A percentile compares a stretch with the other conserved stretches of the same genome.
Conservation (phyloP, 176 grass and related monocot species). For the Avena sativa region DNA sequence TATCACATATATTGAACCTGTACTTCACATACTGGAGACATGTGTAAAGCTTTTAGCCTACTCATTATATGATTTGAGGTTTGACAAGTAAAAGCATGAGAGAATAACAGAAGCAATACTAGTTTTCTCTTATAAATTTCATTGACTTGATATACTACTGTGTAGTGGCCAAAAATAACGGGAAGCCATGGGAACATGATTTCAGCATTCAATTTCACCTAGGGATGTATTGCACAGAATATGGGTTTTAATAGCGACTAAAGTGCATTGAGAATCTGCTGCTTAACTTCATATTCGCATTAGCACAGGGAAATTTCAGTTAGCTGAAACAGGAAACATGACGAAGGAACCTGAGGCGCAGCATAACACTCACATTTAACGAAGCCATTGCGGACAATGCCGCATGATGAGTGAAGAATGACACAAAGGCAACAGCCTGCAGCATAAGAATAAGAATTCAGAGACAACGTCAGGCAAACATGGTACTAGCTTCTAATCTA, state of each 20-base stretch:
- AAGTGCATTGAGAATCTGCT: neutral
- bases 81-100: constrained; percentile 3
- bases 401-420: constrained; percentile 88
- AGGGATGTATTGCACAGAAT: neutral
- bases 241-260: neutral
- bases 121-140: neutral
- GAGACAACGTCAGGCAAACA: neutral
- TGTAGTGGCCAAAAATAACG: neutral
- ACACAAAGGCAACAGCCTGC: constrained; percentile 89
- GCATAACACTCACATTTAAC: constrained; percentile 69
- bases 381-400: constrained; percentile 70
- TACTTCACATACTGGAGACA: neutral
- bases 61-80: neutral
- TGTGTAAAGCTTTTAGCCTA: neutral
- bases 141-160: neutral
- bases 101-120: neutral
- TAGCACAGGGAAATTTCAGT: neutral
- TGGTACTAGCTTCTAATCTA: too few species aligned
- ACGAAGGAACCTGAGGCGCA: neutral
- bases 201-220: neutral
- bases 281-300: neutral
- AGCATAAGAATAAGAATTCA: constrained; percentile 41
- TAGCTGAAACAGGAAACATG: neutral
- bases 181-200: neutral
- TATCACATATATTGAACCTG: neutral